Percentiles rank a stretch among this genome's conserved stretches.
These are phyloP conservation scores for Urochloa ruziziensis DNA, from an alignment of 176 grass and related monocot species.

Conservation along the genomic window DNA sequence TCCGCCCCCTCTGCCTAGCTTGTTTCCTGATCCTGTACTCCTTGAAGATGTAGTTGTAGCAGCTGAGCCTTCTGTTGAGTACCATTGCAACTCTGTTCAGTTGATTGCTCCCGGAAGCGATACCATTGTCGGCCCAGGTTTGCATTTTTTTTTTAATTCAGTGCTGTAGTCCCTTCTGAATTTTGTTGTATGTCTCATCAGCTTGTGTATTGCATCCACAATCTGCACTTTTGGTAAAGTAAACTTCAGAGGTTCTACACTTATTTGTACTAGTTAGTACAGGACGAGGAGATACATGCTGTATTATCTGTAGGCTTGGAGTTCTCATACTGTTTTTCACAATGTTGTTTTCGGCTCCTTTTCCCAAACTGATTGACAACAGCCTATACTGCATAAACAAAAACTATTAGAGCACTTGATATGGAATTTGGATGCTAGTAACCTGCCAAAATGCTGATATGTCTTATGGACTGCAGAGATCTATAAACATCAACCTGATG, in stretches of 20 bases:
- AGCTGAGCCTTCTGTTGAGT: conserved; percentile 86
- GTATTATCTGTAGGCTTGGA: not conserved
- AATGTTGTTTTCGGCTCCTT: not conserved
- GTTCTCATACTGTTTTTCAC: not conserved
- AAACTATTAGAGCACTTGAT: not conserved
- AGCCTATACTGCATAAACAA: not conserved
- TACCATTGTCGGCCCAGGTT: conserved; percentile 94
- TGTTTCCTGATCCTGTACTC: conserved; percentile 69
- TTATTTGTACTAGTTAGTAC: not conserved
- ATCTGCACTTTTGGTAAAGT: not conserved
- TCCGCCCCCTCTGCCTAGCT: conserved; percentile 45
- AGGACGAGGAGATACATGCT: not conserved
- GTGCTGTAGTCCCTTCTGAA: not conserved
- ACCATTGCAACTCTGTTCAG: conserved; percentile 96
- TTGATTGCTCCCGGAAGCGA: conserved; percentile 92
- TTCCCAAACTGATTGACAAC: not conserved
- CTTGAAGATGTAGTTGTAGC: conserved; percentile 62
- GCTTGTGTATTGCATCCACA: not conserved
- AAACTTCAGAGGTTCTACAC: not conserved
- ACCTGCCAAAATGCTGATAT: not conserved
- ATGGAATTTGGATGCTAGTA: not conserved
- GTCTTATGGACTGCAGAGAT: not conserved
- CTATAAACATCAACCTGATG: conserved; percentile 12
- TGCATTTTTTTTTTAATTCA: conserved; percentile 33
- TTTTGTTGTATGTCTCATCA: conserved; percentile 14